phyloP scores from a whole-genome alignment of 805 yeast species.

The Saccharomycopsis capsularis region DNA sequence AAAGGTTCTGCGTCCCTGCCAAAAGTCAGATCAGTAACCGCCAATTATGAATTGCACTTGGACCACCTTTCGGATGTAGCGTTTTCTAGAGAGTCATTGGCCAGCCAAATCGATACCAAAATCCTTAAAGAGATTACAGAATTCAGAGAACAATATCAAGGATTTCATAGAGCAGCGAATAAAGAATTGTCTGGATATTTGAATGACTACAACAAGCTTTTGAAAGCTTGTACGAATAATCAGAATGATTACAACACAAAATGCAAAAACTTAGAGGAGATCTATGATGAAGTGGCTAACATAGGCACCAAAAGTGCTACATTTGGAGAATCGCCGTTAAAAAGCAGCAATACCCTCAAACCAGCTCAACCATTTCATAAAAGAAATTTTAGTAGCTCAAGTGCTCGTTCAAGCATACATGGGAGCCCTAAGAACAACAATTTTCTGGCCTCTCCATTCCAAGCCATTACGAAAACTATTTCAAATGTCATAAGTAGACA shows the following conservation, averaged over 20 bases:
- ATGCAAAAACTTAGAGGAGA: constrained; percentile 17
- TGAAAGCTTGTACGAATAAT: constrained; percentile 3
- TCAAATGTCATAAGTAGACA: constrained; percentile 19
- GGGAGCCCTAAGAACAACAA: constrained; percentile 4
- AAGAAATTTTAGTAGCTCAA: constrained; percentile 9
- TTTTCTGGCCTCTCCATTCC: constrained; percentile 13
- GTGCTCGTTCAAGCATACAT: constrained; percentile 8
- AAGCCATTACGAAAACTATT: constrained; percentile 5
- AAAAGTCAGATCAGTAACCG: constrained; percentile 11
- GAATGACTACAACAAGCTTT: constrained; percentile 4
- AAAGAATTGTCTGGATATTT: constrained; percentile 6
- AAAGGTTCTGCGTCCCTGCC: constrained; percentile 1
- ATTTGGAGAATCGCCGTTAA: neutral
- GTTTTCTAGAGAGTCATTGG: constrained; percentile 16
- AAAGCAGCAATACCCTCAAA: neutral
- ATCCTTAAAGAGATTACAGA: constrained; percentile 12
- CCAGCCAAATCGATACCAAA: constrained; percentile 17
- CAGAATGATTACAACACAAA: constrained; percentile 17
- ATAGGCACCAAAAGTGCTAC: neutral
- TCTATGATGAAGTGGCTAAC: constrained; percentile 5
- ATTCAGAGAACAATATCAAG: constrained; percentile 3
- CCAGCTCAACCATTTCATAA: constrained; percentile 6
- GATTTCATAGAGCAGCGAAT: constrained; percentile 4
- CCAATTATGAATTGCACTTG: constrained; percentile 19
- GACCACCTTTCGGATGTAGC: constrained; percentile 18